phyloP scores from a whole-genome alignment of 257 asterid species.

The Nicotiana noctiflora region DNA sequence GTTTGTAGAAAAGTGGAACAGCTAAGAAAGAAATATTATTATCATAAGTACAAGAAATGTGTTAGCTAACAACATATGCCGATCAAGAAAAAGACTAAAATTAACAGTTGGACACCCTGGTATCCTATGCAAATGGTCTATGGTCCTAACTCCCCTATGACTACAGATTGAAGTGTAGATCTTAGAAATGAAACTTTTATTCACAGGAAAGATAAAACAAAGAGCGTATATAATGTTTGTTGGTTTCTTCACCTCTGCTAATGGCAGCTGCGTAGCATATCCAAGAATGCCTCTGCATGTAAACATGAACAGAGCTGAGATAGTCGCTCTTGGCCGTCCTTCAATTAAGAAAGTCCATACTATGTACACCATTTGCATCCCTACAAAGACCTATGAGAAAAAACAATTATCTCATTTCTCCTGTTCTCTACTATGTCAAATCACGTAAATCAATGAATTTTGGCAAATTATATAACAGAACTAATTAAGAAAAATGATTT shows the following conservation, averaged over 20 bases:
- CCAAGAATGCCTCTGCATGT: conserved; percentile 92
- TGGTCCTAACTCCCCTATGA: background rate
- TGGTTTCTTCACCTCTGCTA: conserved; percentile 54
- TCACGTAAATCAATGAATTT: background rate
- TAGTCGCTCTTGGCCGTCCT: conserved; percentile 79
- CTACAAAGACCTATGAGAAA: conserved; percentile 56
- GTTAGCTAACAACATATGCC: background rate
- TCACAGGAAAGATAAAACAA: background rate
- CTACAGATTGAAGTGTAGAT: background rate
- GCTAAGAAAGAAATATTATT: background rate
- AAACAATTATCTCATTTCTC: background rate
- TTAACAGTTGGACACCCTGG: background rate
- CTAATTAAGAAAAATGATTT: background rate
- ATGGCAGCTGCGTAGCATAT: conserved; percentile 81
- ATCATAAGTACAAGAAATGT: background rate
- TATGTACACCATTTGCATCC: conserved; percentile 73
- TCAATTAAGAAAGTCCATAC: conserved; percentile 76
- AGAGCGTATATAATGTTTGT: background rate
- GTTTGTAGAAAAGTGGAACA: background rate
- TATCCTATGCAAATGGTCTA: background rate
- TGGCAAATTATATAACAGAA: background rate
- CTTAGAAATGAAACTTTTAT: background rate
- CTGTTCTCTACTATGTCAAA: too few relatives aligned
- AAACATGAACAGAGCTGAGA: conserved; percentile 86
- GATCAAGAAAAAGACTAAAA: background rate